Base-by-base conservation (phyloP, 169 alveolate species). In the Plasmodium gallinaceum region DNA sequence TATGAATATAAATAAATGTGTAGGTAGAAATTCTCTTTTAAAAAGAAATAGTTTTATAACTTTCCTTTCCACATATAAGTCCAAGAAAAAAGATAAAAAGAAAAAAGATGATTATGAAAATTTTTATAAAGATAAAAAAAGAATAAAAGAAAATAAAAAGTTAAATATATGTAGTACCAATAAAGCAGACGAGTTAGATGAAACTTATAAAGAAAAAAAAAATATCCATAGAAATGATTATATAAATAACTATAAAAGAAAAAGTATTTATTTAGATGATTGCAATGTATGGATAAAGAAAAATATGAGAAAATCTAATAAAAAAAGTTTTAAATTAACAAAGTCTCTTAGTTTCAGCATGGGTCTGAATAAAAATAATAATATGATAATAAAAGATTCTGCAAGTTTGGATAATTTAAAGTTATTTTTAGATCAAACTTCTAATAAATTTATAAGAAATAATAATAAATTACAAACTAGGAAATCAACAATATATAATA, bases 231-330 rank as follows among this genome's bases (percentile, higher is more conserved):
- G 69, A 60, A 22, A 60, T 60, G 69, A 16, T 22, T 10, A 18
- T 0, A n/a, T 18, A 60, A 60, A 60, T 60, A 48, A 18, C 58
- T 14, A 24, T 42, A 76, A 76, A 10, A 64, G 89, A 32, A 52
- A 76, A 26, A 76, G 76, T 57, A 76, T 76, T 14, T 76, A 76
- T 70, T 37, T 76, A 22, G 89, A 76, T 51, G 89, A 76, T 20
- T 76, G 89, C 26, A 76, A 76, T 58, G 65, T 76, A 69, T 76
- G 89, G 89, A 62, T 76, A 66, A 76, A 65, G 3, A 76, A 70
- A 7, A 58, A 39, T 7, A 64, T 76, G 66, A 76, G 64, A n/a
- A 76, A 76, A 32, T 24, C 65, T 45, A 83, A 69, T 54, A 42
- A 9, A 26, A 42, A 26, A 24, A 69, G 69, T 58, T 68, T 68